Evolutionary conservation across 192 early-diverging fungal species (phyloP).

Genomic region (Backusella sp.): DNA sequence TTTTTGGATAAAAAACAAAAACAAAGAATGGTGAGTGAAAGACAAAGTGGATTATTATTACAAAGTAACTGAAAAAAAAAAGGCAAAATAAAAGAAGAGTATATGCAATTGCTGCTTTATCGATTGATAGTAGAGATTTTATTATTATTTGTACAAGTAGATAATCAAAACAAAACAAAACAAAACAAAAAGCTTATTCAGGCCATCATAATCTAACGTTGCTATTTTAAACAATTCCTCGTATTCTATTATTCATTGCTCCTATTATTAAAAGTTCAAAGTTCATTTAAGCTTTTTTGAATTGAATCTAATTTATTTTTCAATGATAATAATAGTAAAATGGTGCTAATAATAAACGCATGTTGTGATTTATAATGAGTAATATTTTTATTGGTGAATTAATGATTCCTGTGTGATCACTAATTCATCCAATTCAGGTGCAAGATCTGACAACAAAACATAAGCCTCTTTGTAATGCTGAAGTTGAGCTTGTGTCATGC

Average conservation of each 20-base stretch:
- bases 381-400: neutral
- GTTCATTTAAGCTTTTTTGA: no score
- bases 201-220: no score
- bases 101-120: no score
- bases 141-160: no score
- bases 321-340: neutral
- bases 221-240: no score
- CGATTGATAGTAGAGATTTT: no score
- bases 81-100: neutral
- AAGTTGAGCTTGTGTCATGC: neutral
- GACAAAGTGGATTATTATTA: neutral
- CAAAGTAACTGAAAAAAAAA: neutral
- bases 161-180: neutral
- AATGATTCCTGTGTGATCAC: neutral
- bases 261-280: no score
- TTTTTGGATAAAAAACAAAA: neutral
- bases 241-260: no score
- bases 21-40: neutral
- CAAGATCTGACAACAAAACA: slow-evolving; percentile 1
- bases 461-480: neutral
- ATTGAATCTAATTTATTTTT: neutral
- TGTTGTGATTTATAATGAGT: no score
- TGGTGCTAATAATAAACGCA: neutral
- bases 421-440: neutral
- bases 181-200: neutral